phyloP scores from a whole-genome alignment of 805 yeast species.

The Groenewaldozyma salmanticensis region DNA sequence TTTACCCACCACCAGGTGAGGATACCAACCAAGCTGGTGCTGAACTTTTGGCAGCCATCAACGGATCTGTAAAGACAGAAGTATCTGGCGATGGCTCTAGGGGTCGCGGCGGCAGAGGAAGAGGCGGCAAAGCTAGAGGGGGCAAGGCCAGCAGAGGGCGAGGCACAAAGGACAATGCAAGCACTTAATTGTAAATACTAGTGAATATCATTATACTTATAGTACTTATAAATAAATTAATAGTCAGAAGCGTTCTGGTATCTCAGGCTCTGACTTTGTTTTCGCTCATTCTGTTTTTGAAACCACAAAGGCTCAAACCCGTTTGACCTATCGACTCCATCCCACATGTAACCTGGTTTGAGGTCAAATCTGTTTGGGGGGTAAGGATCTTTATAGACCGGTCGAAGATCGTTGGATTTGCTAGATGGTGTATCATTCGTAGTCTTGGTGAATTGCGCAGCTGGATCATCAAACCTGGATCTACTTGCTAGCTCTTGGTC shows the following conservation, averaged over 20 bases:
- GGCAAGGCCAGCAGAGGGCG: conserved; percentile 1
- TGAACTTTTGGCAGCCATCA: conserved; percentile 18
- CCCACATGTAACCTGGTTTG: conserved; percentile 80
- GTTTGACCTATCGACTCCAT: conserved; percentile 81
- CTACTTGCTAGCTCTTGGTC: conserved; percentile 27
- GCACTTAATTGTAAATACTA: not conserved
- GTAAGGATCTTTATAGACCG: conserved; percentile 42
- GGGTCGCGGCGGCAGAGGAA: conserved; percentile 16
- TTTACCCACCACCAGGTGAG: conserved; percentile 10
- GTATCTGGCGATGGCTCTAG: conserved; percentile 7
- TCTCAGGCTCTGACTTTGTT: conserved; percentile 12
- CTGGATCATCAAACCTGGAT: conserved; percentile 55
- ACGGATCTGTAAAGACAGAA: conserved; percentile 7
- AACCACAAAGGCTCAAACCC: conserved; percentile 71
- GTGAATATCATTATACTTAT: not conserved
- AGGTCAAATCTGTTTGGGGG: conserved; percentile 69
- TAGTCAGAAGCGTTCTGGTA: conserved; percentile 13
- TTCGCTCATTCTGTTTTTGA: conserved; percentile 20
- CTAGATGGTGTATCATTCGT: conserved; percentile 10
- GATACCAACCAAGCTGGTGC: conserved; percentile 17
- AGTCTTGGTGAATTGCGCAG: conserved; percentile 34
- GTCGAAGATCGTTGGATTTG: too few relatives aligned
- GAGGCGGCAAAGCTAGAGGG: conserved; percentile 9
- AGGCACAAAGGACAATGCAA: not conserved
- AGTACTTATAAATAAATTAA: conserved; percentile 1